Base-by-base conservation (phyloP, 768 basidiomycete genomes). In the Cystobasidiopsis lactophilus region DNA sequence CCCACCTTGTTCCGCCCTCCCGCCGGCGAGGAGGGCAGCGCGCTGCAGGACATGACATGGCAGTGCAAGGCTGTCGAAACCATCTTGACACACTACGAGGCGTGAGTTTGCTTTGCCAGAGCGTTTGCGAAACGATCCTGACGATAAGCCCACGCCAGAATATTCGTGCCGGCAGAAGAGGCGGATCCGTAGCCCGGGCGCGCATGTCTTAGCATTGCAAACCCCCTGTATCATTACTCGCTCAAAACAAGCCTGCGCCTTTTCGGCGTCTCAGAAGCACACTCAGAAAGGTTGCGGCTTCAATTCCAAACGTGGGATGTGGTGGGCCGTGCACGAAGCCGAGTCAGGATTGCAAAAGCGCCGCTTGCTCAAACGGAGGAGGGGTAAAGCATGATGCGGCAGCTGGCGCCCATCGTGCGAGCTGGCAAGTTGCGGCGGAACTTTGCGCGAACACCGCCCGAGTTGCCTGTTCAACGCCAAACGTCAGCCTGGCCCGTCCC, bases 371-470 rank as follows among this genome's bases (percentile, higher is more conserved):
- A 56, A 53, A 56, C 80, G 65, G 72, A 79, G 65, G 83, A 85
- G 48, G 85, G 85, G 71, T 85, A 89, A 61, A 89, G 77, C 85
- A 89, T 89, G 69, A 91, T 74, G 67, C 86, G 80, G 67, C 86
- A 80, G 64, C 76, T 75, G 52, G 86, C 88, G 70, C 89, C 91
- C 68, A 96, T 93, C 56, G 82, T 77, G 62, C 80, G 80, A 58
- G 91, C 85, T 60, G 91, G 89, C 60, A 96, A 79, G 76, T 96
- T 96, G 64, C 77, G 77, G 58, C 75, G 74, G 77, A 95, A 95
- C 75, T 93, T 93, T 71, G 84, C 79, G 72, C 89, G 88, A 63
- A 95, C 89, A 63, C 88, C 85, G 65, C 91, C 91, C 59, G 79
- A 82, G 69, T 77, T 81, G 60, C 93, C 89, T 69, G 38, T n/a